Conservation (phyloP, 176 grass and related monocot genomes). For the Lolium rigidum region DNA sequence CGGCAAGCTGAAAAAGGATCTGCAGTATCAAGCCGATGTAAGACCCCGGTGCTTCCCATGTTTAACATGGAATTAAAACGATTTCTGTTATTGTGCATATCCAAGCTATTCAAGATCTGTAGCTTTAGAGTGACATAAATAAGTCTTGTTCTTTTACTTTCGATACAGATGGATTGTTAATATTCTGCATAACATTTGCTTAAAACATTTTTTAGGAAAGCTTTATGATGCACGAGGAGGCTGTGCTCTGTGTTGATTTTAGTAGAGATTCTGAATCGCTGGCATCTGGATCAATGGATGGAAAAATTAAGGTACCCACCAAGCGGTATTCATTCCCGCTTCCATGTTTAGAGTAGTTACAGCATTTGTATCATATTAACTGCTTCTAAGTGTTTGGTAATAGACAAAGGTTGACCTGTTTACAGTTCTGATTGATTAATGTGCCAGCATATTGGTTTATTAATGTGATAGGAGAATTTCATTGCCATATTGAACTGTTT, state of each 20-base stretch:
- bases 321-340: not conserved
- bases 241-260: constrained; percentile 95
- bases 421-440: not conserved
- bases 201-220: constrained; percentile 69
- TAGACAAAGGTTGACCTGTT: constrained; percentile 10
- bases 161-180: constrained; percentile 29
- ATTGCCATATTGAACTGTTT: constrained; percentile 38
- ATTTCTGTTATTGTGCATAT: not conserved
- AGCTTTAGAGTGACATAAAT: constrained; percentile 27
- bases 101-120: constrained; percentile 28
- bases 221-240: constrained; percentile 99
- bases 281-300: constrained; percentile 93
- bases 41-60: constrained; percentile 29
- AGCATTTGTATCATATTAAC: constrained; percentile 17
- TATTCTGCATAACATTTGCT: constrained; percentile 23
- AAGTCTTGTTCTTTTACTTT: constrained; percentile 4
- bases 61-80: constrained; percentile 30
- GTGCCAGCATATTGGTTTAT: not conserved
- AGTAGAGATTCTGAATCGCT: constrained; percentile 98
- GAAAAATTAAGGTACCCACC: constrained; percentile 87
- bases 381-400: constrained; percentile 19
- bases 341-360: constrained; percentile 25
- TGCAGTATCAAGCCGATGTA: constrained; percentile 98
- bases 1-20: constrained; percentile 99
- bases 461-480: not conserved